These are phyloP conservation scores for Dioszegia crocea DNA, from an alignment of 768 basidiomycete genomes.

Conservation along the genomic window DNA sequence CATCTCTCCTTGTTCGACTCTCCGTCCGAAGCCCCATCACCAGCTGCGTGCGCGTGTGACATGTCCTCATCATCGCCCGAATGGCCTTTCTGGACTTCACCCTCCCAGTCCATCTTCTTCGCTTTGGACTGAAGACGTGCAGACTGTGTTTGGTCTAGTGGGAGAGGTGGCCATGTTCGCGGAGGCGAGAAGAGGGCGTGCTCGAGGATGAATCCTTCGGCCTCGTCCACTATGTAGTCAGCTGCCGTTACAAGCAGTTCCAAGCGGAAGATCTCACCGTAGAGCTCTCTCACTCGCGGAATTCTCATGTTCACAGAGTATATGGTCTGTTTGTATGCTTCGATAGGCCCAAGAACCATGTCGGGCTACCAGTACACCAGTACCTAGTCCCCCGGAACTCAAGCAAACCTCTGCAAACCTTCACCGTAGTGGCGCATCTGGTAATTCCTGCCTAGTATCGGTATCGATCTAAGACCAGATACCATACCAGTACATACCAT, in stretches of 20 bases:
- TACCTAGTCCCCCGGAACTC: too few species aligned
- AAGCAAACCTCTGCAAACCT: too few species aligned
- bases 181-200: conserved; percentile 41
- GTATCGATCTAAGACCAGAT: too few species aligned
- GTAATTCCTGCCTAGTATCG: too few species aligned
- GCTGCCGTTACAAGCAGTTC: background rate
- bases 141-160: conserved; percentile 10
- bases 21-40: conserved; percentile 44
- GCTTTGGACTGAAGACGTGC: conserved; percentile 10
- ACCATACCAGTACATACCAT: too few species aligned
- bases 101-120: conserved; percentile 44
- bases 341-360: background rate
- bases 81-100: conserved; percentile 22
- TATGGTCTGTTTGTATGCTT: too few species aligned
- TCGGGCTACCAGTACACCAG: too few species aligned
- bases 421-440: too few species aligned
- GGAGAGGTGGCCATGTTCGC: conserved; percentile 37
- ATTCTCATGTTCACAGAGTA: background rate
- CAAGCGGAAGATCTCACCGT: background rate
- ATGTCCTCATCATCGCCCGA: conserved; percentile 22
- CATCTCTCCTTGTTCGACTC: conserved; percentile 60
- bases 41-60: background rate
- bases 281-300: background rate
- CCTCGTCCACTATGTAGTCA: conserved; percentile 36
- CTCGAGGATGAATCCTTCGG: conserved; percentile 42